Conservation (phyloP, 2,329 filamentous ascomycete genomes). For the Stachybotrys chlorohalonatus region DNA sequence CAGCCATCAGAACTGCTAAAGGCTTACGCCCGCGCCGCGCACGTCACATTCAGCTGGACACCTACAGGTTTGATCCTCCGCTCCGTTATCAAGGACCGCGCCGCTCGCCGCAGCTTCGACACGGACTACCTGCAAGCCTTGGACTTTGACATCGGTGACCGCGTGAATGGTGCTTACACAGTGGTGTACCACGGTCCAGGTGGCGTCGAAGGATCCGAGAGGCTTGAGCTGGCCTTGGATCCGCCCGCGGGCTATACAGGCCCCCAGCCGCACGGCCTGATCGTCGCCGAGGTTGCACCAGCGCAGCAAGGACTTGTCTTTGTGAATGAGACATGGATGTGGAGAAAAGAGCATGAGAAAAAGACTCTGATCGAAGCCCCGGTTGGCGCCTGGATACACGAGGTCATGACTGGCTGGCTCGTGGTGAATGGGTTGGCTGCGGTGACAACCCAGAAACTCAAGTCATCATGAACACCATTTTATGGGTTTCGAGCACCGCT, state of each 20-base stretch:
- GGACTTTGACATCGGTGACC: slow-evolving; percentile 14
- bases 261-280: slow-evolving; percentile 12
- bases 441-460: not conserved
- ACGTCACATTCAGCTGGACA: slow-evolving; percentile 21
- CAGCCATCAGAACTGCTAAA: slow-evolving; percentile 12
- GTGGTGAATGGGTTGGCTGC: slow-evolving; percentile 12
- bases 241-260: slow-evolving; percentile 13
- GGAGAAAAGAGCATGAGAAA: slow-evolving; percentile 17
- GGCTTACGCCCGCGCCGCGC: slow-evolving; percentile 16
- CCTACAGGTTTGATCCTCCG: slow-evolving; percentile 21
- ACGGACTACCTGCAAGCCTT: slow-evolving; percentile 11
- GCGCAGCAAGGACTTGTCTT: slow-evolving; percentile 13
- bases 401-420: slow-evolving; percentile 16
- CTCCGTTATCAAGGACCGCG: slow-evolving; percentile 9
- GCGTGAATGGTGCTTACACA: slow-evolving; percentile 21
- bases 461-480: not conserved
- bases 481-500: not conserved
- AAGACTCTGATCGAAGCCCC: slow-evolving; percentile 18
- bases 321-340: slow-evolving; percentile 31
- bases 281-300: slow-evolving; percentile 13
- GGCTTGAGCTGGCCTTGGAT: slow-evolving; percentile 19
- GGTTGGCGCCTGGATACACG: slow-evolving; percentile 20
- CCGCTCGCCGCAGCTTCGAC: slow-evolving; percentile 13
- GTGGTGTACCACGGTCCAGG: slow-evolving; percentile 14
- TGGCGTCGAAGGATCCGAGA: slow-evolving; percentile 6